These are phyloP conservation scores for Diaporthe sp. DNA, from an alignment of 2,329 filamentous ascomycete species.

Conservation along the genomic window DNA sequence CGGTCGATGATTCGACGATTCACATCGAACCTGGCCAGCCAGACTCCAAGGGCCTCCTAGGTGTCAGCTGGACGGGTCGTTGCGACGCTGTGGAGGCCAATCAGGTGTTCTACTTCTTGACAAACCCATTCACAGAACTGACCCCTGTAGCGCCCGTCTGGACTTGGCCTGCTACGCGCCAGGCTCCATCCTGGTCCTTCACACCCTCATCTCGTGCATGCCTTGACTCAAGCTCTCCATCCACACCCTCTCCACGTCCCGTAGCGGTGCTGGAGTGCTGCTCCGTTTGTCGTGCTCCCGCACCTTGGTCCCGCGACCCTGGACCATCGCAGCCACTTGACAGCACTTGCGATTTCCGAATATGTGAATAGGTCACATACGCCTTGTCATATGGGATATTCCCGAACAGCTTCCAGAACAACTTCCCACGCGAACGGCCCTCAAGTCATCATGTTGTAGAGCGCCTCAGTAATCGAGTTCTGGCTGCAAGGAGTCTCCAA, in stretches of 20 bases:
- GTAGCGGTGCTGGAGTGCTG: slow-evolving; percentile 3
- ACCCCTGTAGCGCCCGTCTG: slow-evolving; percentile 30
- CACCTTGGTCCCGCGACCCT: slow-evolving; percentile 29
- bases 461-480: not conserved
- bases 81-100: slow-evolving; percentile 37
- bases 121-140: slow-evolving; percentile 23
- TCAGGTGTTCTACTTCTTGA: slow-evolving; percentile 33
- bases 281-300: slow-evolving; percentile 27
- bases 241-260: slow-evolving; percentile 36
- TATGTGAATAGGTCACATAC: not conserved
- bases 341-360: not conserved
- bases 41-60: slow-evolving; percentile 18
- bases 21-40: slow-evolving; percentile 29
- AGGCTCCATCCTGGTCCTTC: slow-evolving; percentile 36
- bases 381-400: slow-evolving; percentile 7
- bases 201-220: slow-evolving; percentile 34
- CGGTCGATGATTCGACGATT: slow-evolving; percentile 34
- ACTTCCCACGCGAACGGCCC: not conserved
- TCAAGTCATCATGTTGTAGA: not conserved
- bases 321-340: slow-evolving; percentile 31
- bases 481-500: not conserved
- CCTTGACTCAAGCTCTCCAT: slow-evolving; percentile 37
- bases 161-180: slow-evolving; percentile 35
- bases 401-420: not conserved
- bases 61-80: slow-evolving; percentile 36